phyloP scores from a whole-genome alignment of 306 rosid genomes.

The Trifolium dubium region DNA sequence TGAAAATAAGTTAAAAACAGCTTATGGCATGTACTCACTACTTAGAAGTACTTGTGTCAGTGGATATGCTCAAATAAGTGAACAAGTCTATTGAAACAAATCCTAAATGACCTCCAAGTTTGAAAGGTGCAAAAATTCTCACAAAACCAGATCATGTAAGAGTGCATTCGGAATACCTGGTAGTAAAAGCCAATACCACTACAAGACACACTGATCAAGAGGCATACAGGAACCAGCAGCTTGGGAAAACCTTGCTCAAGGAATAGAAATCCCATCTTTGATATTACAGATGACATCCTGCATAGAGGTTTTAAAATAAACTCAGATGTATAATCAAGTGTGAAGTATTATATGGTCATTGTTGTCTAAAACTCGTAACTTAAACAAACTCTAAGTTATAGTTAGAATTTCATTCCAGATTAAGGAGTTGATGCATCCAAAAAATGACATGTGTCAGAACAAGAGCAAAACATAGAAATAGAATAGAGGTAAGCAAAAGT shows the following conservation, averaged over 20 bases:
- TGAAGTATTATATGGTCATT: no score
- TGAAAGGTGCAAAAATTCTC: slow-evolving; percentile 24
- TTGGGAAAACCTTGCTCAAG: slow-evolving; percentile 88
- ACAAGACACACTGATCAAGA: slow-evolving; percentile 67
- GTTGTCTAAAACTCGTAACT: background rate
- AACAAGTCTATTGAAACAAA: no score
- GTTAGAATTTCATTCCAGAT: slow-evolving; percentile 9
- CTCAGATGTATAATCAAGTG: slow-evolving; percentile 15
- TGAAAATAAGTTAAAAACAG: no score
- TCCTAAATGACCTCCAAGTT: background rate
- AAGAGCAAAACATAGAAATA: slow-evolving; percentile 28
- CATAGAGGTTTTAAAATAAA: slow-evolving; percentile 37
- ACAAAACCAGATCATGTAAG: slow-evolving; percentile 20
- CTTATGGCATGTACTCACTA: no score
- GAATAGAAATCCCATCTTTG: slow-evolving; percentile 94
- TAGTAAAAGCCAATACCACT: slow-evolving; percentile 91
- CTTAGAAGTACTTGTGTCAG: no score
- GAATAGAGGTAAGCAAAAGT: slow-evolving; percentile 38
- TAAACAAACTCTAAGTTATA: background rate
- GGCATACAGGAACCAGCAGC: slow-evolving; percentile 80
- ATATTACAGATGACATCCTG: slow-evolving; percentile 97
- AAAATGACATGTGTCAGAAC: slow-evolving; percentile 12
- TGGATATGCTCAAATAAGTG: no score
- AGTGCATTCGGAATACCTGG: slow-evolving; percentile 62
- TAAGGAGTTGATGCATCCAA: slow-evolving; percentile 26